A percentile compares a stretch with the other conserved stretches of the same genome.
Conservation (phyloP, 306 rosid genomes). For the Lupinus albus region DNA sequence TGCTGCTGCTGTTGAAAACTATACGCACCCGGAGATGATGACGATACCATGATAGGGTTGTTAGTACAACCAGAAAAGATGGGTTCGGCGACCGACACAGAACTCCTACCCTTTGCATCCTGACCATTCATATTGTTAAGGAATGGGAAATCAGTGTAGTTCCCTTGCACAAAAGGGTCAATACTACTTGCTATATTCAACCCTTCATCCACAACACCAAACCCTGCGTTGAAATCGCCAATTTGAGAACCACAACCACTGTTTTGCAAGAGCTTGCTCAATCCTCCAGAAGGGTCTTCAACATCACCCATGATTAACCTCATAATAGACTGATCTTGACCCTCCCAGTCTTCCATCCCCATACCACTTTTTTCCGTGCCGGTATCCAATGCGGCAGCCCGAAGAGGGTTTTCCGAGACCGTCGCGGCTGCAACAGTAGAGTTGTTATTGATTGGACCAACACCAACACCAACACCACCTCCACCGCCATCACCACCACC, state of each 20-base stretch:
- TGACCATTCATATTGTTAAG: conserved; percentile 36
- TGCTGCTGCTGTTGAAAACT: conserved; percentile 49
- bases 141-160: conserved; percentile 51
- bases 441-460: conserved; percentile 38
- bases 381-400: conserved; percentile 40
- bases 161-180: conserved; percentile 47
- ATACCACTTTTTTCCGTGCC: conserved; percentile 64
- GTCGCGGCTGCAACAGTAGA: conserved; percentile 35
- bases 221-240: conserved; percentile 58
- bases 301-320: conserved; percentile 85
- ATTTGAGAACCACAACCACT: conserved; percentile 51
- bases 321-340: conserved; percentile 82
- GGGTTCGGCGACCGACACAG: conserved; percentile 39
- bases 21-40: conserved; percentile 52
- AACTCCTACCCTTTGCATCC: conserved; percentile 36
- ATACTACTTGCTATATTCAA: conserved; percentile 48
- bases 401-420: conserved; percentile 49
- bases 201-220: conserved; percentile 70
- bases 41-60: conserved; percentile 45
- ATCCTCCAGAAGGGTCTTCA: conserved; percentile 84
- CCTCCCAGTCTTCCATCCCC: conserved; percentile 89
- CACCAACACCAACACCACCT: no score
- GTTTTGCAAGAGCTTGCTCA: conserved; percentile 72
- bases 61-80: conserved; percentile 46
- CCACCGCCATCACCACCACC: conserved; percentile 34